A percentile compares a stretch with the other conserved stretches of the same genome.
Evolutionary conservation across 164 flowering plant species (phyloP).

Genomic region (Berberis vulgaris): DNA sequence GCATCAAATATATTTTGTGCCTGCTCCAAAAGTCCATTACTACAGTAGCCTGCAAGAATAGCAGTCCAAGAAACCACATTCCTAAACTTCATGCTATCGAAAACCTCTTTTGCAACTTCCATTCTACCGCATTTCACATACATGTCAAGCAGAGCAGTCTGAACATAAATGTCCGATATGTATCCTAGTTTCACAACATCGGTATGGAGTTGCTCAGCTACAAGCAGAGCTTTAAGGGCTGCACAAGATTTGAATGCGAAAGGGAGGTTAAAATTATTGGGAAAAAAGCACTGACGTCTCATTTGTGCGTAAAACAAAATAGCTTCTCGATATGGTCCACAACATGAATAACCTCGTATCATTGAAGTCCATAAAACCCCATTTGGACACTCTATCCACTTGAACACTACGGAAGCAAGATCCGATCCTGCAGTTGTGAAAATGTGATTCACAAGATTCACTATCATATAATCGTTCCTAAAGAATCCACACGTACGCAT

Average conservation of each 20-base stretch:
- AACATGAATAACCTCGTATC: constrained; percentile 9
- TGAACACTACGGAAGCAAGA: constrained; percentile 5
- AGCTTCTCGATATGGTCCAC: constrained; percentile 7
- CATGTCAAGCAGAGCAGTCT: constrained; percentile 9
- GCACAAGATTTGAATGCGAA: constrained; percentile 13
- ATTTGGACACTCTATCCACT: constrained; percentile 5
- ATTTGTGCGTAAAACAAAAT: constrained; percentile 9
- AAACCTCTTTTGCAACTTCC: constrained; percentile 11
- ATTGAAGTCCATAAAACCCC: constrained; percentile 9
- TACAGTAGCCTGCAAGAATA: constrained; percentile 16
- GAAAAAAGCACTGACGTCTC: constrained; percentile 1
- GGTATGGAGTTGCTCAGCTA: constrained; percentile 9
- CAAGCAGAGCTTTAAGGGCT: constrained; percentile 8
- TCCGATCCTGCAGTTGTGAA: background rate
- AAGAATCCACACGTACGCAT: constrained; percentile 11
- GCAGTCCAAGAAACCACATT: constrained; percentile 22
- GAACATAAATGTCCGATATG: constrained; percentile 6
- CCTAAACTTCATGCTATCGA: constrained; percentile 12
- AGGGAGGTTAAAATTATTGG: constrained; percentile 6
- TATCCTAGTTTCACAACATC: constrained; percentile 13
- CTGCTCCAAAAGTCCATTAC: constrained; percentile 11
- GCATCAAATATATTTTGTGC: constrained; percentile 9
- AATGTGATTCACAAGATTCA: constrained; percentile 6
- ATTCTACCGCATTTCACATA: constrained; percentile 13
- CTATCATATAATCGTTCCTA: constrained; percentile 2